Percentiles rank a stretch among this genome's conserved stretches.
These are phyloP conservation scores for Pseudocercospora musae DNA, from an alignment of 2,329 filamentous ascomycete species.

Conservation along the genomic window DNA sequence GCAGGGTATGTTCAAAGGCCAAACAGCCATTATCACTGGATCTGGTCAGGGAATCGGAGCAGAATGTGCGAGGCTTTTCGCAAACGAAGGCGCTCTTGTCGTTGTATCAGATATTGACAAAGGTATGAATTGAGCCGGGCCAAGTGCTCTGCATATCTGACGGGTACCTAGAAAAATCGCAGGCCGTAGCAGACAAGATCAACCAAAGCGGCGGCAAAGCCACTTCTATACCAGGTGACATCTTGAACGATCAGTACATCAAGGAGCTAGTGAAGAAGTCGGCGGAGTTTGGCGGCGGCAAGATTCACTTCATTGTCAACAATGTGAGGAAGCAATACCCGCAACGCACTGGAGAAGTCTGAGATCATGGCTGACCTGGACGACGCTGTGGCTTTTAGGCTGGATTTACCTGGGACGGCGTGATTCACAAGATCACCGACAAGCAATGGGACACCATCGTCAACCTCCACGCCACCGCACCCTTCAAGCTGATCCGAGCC, in stretches of 20 bases:
- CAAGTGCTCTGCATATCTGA: neutral
- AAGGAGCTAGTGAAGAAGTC: slow-evolving; percentile 68
- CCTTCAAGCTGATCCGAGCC: slow-evolving; percentile 76
- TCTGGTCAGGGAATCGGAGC: slow-evolving; percentile 68
- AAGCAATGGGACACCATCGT: slow-evolving; percentile 90
- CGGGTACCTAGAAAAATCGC: slow-evolving; percentile 59
- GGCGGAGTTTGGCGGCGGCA: slow-evolving; percentile 77
- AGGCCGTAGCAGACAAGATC: slow-evolving; percentile 66
- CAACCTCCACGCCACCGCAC: slow-evolving; percentile 76
- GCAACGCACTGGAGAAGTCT: no score
- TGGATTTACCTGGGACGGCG: slow-evolving; percentile 91
- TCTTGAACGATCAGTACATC: slow-evolving; percentile 69
- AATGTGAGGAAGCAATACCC: no score
- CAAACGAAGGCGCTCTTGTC: slow-evolving; percentile 80
- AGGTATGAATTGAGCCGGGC: slow-evolving; percentile 43
- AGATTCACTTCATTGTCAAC: slow-evolving; percentile 89
- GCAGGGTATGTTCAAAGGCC: slow-evolving; percentile 70
- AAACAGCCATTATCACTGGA: slow-evolving; percentile 78
- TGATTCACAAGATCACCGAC: slow-evolving; percentile 89
- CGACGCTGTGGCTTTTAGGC: no score
- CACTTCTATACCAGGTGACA: slow-evolving; percentile 71
- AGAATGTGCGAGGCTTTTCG: slow-evolving; percentile 76
- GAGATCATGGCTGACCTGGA: no score
- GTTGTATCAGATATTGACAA: slow-evolving; percentile 79
- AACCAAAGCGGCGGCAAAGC: slow-evolving; percentile 65